Percentiles rank a stretch among this genome's conserved stretches.
phyloP scores from a whole-genome alignment of 768 basidiomycete species.

The Suillus variegatus region DNA sequence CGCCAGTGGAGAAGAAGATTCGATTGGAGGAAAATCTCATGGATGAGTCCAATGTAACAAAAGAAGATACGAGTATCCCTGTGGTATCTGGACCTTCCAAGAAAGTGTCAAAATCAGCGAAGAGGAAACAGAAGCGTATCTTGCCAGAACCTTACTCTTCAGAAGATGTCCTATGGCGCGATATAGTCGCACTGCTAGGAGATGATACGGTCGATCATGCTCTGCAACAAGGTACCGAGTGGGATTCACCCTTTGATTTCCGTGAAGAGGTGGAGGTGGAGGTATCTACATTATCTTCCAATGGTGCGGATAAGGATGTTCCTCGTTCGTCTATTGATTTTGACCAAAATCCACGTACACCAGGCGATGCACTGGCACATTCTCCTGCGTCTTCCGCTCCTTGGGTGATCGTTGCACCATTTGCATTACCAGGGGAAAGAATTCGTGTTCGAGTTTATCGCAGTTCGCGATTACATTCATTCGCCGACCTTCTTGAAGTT shows the following conservation, averaged over 20 bases:
- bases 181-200: slow-evolving; percentile 71
- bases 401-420: slow-evolving; percentile 86
- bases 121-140: slow-evolving; percentile 11
- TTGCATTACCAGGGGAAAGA: slow-evolving; percentile 81
- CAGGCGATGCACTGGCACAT: slow-evolving; percentile 70
- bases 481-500: slow-evolving; percentile 73
- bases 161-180: slow-evolving; percentile 75
- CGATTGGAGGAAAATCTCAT: slow-evolving; percentile 21
- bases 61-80: not conserved
- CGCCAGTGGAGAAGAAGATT: slow-evolving; percentile 33
- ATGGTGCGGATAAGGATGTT: slow-evolving; percentile 42
- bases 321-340: not conserved
- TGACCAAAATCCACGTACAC: not conserved
- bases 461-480: slow-evolving; percentile 68
- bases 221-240: slow-evolving; percentile 49
- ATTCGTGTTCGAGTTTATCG: slow-evolving; percentile 74
- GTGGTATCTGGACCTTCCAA: not conserved
- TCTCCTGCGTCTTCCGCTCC: slow-evolving; percentile 48
- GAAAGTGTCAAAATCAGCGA: slow-evolving; percentile 6
- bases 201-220: slow-evolving; percentile 51
- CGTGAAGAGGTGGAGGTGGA: slow-evolving; percentile 67
- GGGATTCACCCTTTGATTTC: slow-evolving; percentile 58
- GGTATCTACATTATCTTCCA: slow-evolving; percentile 64
- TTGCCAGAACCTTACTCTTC: slow-evolving; percentile 58
- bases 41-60: not conserved